phyloP scores from a whole-genome alignment of 2,329 filamentous ascomycete species.

The Xylaria arbuscula region DNA sequence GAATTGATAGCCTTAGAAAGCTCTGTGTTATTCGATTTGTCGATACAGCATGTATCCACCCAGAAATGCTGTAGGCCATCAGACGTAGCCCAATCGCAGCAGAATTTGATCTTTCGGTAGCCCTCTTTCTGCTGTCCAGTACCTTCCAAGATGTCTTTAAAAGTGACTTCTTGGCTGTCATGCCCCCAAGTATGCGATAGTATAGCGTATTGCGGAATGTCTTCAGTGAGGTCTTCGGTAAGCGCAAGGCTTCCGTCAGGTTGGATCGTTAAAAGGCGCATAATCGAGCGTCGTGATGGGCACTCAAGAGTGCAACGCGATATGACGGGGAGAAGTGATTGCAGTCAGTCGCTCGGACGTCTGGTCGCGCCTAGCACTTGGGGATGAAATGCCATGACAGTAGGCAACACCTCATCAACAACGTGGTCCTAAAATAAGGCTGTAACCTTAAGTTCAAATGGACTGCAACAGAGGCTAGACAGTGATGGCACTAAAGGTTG shows the following conservation, averaged over 20 bases:
- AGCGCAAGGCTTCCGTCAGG: background rate
- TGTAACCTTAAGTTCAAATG: slow-evolving; percentile 6
- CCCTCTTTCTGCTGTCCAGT: slow-evolving; percentile 10
- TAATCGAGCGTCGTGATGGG: too few relatives aligned
- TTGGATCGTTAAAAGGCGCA: background rate
- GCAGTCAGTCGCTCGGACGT: too few relatives aligned
- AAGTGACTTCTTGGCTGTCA: background rate
- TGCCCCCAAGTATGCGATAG: background rate
- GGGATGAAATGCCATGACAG: too few relatives aligned
- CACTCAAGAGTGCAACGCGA: too few relatives aligned
- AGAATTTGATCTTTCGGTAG: slow-evolving; percentile 24
- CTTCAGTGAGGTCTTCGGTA: background rate
- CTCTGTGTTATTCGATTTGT: too few relatives aligned
- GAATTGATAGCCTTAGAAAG: too few relatives aligned
- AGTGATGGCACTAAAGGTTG: background rate
- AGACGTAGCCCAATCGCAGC: slow-evolving; percentile 1
- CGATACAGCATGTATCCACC: too few relatives aligned
- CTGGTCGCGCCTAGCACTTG: too few relatives aligned
- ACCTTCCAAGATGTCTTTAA: slow-evolving; percentile 2
- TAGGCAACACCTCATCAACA: too few relatives aligned
- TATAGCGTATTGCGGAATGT: background rate
- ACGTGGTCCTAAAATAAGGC: too few relatives aligned
- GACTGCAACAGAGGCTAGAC: slow-evolving; percentile 1
- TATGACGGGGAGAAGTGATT: too few relatives aligned
- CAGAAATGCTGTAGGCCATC: slow-evolving; percentile 17